Evolutionary conservation across 2,329 filamentous ascomycete species (phyloP).

Genomic region (Coniella lustricola): DNA sequence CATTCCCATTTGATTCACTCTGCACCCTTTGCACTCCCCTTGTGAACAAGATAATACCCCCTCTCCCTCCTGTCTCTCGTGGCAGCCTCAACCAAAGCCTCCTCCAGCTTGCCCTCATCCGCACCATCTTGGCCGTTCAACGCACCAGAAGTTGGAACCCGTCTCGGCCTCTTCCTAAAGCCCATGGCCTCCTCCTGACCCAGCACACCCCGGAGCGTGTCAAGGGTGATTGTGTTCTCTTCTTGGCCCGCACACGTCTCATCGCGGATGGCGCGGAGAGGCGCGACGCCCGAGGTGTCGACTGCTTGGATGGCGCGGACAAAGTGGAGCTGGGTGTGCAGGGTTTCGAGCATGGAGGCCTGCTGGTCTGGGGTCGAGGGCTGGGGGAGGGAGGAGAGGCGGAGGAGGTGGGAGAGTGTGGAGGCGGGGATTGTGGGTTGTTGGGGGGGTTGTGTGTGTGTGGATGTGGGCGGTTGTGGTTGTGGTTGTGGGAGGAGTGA

Average conservation of each 20-base stretch:
- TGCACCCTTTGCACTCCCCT: constrained; percentile 32
- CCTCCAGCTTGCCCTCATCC: constrained; percentile 10
- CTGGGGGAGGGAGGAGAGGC: constrained; percentile 77
- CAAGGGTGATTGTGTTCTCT: constrained; percentile 53
- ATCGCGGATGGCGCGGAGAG: constrained; percentile 73
- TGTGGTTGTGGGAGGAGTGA: constrained; percentile 55
- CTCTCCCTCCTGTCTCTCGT: constrained; percentile 54
- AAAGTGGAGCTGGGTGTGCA: constrained; percentile 81
- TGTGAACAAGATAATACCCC: constrained; percentile 70
- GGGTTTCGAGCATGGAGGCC: constrained; percentile 60
- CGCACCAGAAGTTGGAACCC: constrained; percentile 13
- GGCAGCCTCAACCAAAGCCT: constrained; percentile 18
- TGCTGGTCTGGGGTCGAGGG: constrained; percentile 60
- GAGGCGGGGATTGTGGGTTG: constrained; percentile 47
- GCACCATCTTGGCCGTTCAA: constrained; percentile 16
- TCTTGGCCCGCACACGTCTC: constrained; percentile 54
- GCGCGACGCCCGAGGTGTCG: constrained; percentile 64
- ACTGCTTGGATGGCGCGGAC: constrained; percentile 79
- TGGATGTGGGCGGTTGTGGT: constrained; percentile 33
- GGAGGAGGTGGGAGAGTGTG: constrained; percentile 76
- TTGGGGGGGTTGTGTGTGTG: constrained; percentile 19
- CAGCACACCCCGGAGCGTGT: constrained; percentile 49
- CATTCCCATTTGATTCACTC: neutral
- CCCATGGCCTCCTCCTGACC: constrained; percentile 55
- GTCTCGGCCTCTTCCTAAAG: constrained; percentile 38